Base-by-base conservation (phyloP, 352 stramenopile genomes). In the Albugo laibachii region DNA sequence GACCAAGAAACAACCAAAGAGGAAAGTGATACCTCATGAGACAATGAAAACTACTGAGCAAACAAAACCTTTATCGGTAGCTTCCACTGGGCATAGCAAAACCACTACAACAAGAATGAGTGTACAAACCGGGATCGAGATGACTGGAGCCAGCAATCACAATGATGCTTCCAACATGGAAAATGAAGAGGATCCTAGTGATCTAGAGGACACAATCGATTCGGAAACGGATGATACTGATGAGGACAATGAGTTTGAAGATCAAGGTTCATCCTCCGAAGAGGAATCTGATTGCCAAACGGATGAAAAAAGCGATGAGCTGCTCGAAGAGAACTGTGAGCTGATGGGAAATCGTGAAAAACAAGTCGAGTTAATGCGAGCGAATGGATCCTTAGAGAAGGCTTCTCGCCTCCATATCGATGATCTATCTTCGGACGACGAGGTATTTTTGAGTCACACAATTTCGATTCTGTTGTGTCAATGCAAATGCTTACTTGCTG, bases 371-470 rank as follows among this genome's bases (percentile, higher is more conserved):
- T 57, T 80, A 49, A 92, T 87, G 76, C 77, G 80, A 19, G 72
- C 83, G 49, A 77, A 92, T 48, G 78, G 78, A 19, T 83, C 74
- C 46, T 62, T 95, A 8, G 62, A 84, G 40, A 42, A 83, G 21
- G 78, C 83, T 14, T 82, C 79, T 43, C 82, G 81, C 50, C 76
- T 98, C 58, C 93, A 99, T 68, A 86, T 97, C 11, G 95, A 99
- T 58, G 93, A 99, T 55, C 61, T 99, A 56, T 99, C 92, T 24
- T 98, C 92, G 1, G 96, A 99, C 63, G 96, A 99, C 62, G 95
- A 89, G 55, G 63, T 76, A 48, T 35, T n/a, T 27, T 36, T 3
- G 24, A 31, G 24, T 31, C 24, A 10, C n/a, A 20, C 45, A 24
- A 1, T 44, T 49, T 16, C 5, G 11, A 20, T 14, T 44, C 2